These are phyloP conservation scores for Globisporangium rhizosaccharum DNA, from an alignment of 352 stramenopile species.

Conservation along the genomic window DNA sequence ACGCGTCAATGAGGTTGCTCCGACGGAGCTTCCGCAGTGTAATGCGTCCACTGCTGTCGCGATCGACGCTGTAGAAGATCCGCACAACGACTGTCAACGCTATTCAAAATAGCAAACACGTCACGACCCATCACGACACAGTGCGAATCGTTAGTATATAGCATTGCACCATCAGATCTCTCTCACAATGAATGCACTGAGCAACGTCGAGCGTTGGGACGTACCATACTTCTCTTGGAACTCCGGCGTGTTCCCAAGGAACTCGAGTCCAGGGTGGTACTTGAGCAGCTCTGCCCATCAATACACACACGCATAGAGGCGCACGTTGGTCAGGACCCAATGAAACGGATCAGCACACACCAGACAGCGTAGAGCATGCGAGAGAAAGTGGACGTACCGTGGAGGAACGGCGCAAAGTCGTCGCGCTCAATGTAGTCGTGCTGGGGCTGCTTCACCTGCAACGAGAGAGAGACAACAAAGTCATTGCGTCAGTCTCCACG, in stretches of 20 bases:
- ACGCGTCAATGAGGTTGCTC: conserved; percentile 93
- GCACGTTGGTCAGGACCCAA: neutral
- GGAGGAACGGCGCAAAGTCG: conserved; percentile 97
- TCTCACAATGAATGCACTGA: neutral
- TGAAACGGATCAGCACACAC: neutral
- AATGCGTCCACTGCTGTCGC: conserved; percentile 93
- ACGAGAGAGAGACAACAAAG: neutral
- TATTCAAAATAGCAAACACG: conserved; percentile 11
- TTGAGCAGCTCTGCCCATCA: conserved; percentile 70
- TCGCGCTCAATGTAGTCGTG: conserved; percentile 90
- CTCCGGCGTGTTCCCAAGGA: conserved; percentile 96
- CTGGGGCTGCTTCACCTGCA: conserved; percentile 89
- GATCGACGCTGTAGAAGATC: conserved; percentile 94
- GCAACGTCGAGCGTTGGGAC: neutral
- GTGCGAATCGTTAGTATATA: neutral
- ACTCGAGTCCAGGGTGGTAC: conserved; percentile 93
- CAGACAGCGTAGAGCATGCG: neutral
- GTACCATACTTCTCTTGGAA: conserved; percentile 99
- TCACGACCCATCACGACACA: neutral
- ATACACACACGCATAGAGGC: neutral
- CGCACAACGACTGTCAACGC: conserved; percentile 94
- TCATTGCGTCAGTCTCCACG: neutral
- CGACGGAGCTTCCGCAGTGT: conserved; percentile 92
- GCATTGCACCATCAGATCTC: neutral
- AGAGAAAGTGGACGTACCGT: conserved; percentile 43